Percentiles rank a stretch among this genome's conserved stretches.
These are phyloP conservation scores for Oropetium thomaeum DNA, from an alignment of 176 grass and related monocot species.

Conservation along the genomic window DNA sequence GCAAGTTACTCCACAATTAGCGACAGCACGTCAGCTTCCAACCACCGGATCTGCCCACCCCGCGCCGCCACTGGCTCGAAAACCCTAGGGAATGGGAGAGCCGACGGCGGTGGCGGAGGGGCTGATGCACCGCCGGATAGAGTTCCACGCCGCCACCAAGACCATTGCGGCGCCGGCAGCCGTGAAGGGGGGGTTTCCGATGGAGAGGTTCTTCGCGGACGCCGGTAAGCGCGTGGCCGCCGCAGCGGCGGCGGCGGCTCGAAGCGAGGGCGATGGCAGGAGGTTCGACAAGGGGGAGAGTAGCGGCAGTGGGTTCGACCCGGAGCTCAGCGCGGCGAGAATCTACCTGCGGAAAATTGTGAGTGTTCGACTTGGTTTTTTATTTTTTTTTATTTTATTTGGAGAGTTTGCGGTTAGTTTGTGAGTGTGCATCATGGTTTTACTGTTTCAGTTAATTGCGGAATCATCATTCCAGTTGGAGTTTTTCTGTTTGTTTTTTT, in stretches of 20 bases:
- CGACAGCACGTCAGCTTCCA: not conserved
- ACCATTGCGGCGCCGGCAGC: not conserved
- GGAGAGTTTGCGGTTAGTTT: no score
- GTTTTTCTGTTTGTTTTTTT: not conserved
- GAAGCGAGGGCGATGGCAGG: conserved; percentile 1
- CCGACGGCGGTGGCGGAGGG: conserved; percentile 7
- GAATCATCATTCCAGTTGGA: not conserved
- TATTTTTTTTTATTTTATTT: not conserved
- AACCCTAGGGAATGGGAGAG: conserved; percentile 30
- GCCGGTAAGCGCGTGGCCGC: not conserved
- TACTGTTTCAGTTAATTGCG: not conserved
- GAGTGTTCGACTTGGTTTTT: conserved; percentile 44
- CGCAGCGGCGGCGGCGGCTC: conserved; percentile 7
- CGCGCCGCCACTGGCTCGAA: conserved; percentile 9
- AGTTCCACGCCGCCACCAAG: conserved; percentile 53
- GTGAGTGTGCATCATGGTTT: no score
- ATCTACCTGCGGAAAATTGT: conserved; percentile 82
- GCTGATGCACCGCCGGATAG: conserved; percentile 54
- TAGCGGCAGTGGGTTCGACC: conserved; percentile 48
- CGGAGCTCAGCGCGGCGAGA: conserved; percentile 55
- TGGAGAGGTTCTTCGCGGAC: conserved; percentile 39
- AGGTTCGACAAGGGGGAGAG: conserved; percentile 38
- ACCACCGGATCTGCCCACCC: not conserved
- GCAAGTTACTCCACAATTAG: not conserved
- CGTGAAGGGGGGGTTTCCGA: conserved; percentile 22